Evolutionary conservation across 768 basidiomycete species (phyloP), one percentile per base, ranked within the genome.

Genomic region (Auricularia heimuer): DNA sequence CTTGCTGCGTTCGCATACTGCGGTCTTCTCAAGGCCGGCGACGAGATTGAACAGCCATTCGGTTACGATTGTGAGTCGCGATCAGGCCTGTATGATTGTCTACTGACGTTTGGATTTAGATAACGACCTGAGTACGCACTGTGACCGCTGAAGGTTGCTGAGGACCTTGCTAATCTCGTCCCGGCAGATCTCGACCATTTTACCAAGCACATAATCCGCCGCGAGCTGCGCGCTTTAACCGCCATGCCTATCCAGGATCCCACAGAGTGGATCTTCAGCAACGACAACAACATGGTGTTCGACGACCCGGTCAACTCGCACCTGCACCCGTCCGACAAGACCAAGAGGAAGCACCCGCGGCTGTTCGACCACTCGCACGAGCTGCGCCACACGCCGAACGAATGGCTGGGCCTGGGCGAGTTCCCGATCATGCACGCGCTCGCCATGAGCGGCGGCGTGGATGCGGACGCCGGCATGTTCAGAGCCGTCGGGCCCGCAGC

Each of bases 331-430:
- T 29, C 56, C 6, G 24, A 29, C 8, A 60, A 60, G 34, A 68
- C 71, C 42, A 67, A 75, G 61, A 63, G 66, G 12, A 68, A 58
- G 34, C 64, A 64, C 14, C 21, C 72, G 4, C 71, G 66, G 12
- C n/a, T 33, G 18, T 37, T 47, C 34, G 65, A 61, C 12, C 61
- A 62, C 47, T 62, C 47, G 24, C 16, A 51, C n/a, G 73, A 76
- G 33, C 80, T 84, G 65, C 79, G 82, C 37, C 73, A 79, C 11
- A 67, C 79, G 3, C 87, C 87, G 34, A 73, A 76, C n/a, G 82
- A 84, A 64, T 88, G 86, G 87, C 76, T 88, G 62, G 67, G 70
- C 24, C 76, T 80, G 37, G 87, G 87, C 3, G 71, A 73, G 63
- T 67, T 68, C 7, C 72, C 73, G 29, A 84, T 88, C 73, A 78